Base-by-base conservation (phyloP, 2,329 filamentous ascomycete genomes). In the Tolypocladium endophyticum region DNA sequence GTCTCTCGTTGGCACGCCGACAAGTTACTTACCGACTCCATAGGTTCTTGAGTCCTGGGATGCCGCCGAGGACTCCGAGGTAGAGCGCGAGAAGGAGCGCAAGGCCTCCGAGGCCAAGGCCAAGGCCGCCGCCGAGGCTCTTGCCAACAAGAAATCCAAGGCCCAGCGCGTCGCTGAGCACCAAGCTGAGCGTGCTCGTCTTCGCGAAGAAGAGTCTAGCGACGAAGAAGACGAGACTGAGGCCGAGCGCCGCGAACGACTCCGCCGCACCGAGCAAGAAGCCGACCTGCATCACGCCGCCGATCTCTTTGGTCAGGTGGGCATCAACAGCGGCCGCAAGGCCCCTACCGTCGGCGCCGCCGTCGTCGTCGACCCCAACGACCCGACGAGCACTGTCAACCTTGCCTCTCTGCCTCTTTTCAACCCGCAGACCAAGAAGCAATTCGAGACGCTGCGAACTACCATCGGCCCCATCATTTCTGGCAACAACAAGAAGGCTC, bases 21-120 rank as follows among this genome's bases (percentile, higher is more conserved):
- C 25, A 0, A 11, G 23, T 38, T 9, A 14, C 54, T 47, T 9
- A 45, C 14, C 12, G 16, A 25, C 53, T 23, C 25, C 18, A 14
- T 64, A 96, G 88, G 90, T 97, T 60, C 84, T 97, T 70, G 94
- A 99, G 62, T 93, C 90, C 39, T 99, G 94, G 94, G 92, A 97
- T 70, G 93, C 90, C 61, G 92, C 90, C 67, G 94, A 97, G 71
- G 94, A 99, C 78, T 96, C 92, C 63, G 94, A 99, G 70, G 93
- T 87, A 68, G 94, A 99, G 80, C 89, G 92, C 69, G 92, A 97
- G 76, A 99, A 97, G 81, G 90, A 85, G 35, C 89, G 89, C 76
- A 94, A 93, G 78, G 91, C 87, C 57, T 87, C 83, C 7, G 92
- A 90, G 71, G 88, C 85, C 58, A 95, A 96, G 76, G 90, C 89